These are phyloP conservation scores for Bruguiera gymnorhiza DNA, from an alignment of 345 rosid genomes.

Conservation along the genomic window DNA sequence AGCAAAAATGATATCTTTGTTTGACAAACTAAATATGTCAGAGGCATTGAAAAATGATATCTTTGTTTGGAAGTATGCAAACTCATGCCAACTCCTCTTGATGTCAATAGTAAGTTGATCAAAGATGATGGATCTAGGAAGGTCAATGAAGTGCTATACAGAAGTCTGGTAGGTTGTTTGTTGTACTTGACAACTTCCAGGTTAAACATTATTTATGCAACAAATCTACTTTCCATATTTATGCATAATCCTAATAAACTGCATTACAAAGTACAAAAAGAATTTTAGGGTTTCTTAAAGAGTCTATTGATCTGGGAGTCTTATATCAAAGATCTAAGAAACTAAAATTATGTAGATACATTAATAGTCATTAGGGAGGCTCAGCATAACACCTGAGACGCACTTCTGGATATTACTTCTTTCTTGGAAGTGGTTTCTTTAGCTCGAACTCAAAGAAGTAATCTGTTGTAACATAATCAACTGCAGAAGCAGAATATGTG, in stretches of 20 bases:
- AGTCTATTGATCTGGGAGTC: background rate
- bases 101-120: background rate
- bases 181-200: background rate
- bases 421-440: background rate
- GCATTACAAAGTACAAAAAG: background rate
- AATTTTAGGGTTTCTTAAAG: background rate
- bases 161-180: background rate
- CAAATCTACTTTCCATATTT: conserved; percentile 1
- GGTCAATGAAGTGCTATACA: background rate
- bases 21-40: background rate
- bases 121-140: no score
- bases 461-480: background rate
- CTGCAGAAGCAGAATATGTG: background rate
- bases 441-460: conserved; percentile 1
- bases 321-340: background rate
- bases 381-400: background rate
- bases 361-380: background rate
- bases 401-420: background rate
- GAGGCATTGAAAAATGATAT: background rate
- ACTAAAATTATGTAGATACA: background rate
- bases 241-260: background rate
- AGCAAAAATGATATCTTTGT: background rate
- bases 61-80: background rate
- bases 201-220: background rate
- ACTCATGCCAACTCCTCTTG: background rate